phyloP scores from a whole-genome alignment of 768 basidiomycete species.

The Mycena belliarum region DNA sequence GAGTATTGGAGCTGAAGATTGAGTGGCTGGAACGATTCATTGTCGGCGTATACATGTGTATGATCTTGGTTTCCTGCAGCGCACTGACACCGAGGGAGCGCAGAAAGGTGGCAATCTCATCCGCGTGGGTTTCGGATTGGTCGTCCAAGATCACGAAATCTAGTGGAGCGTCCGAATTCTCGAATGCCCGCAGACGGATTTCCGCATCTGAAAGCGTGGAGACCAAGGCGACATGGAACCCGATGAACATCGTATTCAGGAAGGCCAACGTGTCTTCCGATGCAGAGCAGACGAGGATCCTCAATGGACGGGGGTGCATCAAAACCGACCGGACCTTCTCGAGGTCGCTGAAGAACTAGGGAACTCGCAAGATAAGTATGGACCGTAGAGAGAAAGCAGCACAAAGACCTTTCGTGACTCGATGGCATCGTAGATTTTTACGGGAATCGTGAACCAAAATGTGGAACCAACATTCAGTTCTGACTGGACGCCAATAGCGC shows the following conservation, averaged over 20 bases:
- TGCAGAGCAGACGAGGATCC: slow-evolving; percentile 57
- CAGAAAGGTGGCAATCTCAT: slow-evolving; percentile 55
- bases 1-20: slow-evolving; percentile 50
- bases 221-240: slow-evolving; percentile 49
- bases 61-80: slow-evolving; percentile 58
- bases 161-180: slow-evolving; percentile 34
- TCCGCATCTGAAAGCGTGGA: slow-evolving; percentile 49
- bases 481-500: slow-evolving; percentile 69
- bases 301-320: slow-evolving; percentile 45
- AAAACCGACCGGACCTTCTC: slow-evolving; percentile 48
- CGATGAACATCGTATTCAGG: slow-evolving; percentile 55
- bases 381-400: neutral
- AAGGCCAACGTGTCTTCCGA: slow-evolving; percentile 60
- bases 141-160: slow-evolving; percentile 73
- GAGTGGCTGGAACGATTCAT: slow-evolving; percentile 56
- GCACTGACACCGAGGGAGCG: slow-evolving; percentile 37
- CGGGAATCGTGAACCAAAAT: slow-evolving; percentile 77
- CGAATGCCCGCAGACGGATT: slow-evolving; percentile 36
- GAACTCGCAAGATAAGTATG: slow-evolving; percentile 2
- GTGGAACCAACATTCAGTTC: slow-evolving; percentile 63
- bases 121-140: slow-evolving; percentile 59
- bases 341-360: slow-evolving; percentile 49
- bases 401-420: slow-evolving; percentile 58
- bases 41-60: slow-evolving; percentile 74
- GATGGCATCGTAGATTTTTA: slow-evolving; percentile 53